A percentile compares a stretch with the other conserved stretches of the same genome.
phyloP scores from a whole-genome alignment of 106 monocot genomes.

The Triglochin maritima region DNA sequence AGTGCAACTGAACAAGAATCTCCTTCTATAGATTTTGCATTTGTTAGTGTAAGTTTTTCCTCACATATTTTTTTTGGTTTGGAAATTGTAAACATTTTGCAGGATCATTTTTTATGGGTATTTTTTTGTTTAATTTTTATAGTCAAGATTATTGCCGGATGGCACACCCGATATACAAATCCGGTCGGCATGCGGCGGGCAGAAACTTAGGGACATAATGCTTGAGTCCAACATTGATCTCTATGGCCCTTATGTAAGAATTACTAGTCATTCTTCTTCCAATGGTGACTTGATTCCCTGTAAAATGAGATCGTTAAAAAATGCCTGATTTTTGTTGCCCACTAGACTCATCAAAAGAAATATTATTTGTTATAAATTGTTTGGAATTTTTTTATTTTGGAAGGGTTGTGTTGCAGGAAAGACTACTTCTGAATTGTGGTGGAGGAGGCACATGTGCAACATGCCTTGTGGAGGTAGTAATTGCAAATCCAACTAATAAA shows the following conservation, averaged over 20 bases:
- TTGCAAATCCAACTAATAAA: not conserved
- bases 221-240: slow-evolving; percentile 77
- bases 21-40: slow-evolving; percentile 68
- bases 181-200: slow-evolving; percentile 57
- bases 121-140: not conserved
- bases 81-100: not conserved
- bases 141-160: slow-evolving; percentile 75
- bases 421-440: slow-evolving; percentile 49
- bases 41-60: slow-evolving; percentile 45
- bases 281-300: not conserved
- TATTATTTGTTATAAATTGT: not conserved
- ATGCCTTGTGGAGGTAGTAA: slow-evolving; percentile 68
- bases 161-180: slow-evolving; percentile 71
- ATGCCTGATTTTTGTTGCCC: not conserved
- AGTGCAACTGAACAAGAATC: slow-evolving; percentile 20
- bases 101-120: not conserved
- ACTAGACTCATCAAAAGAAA: not conserved
- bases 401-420: slow-evolving; percentile 24
- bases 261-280: not conserved
- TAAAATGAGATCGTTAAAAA: not conserved
- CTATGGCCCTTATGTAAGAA: slow-evolving; percentile 80
- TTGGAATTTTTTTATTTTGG: too few species aligned
- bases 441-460: slow-evolving; percentile 79
- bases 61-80: not conserved
- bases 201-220: slow-evolving; percentile 91